phyloP scores from a whole-genome alignment of 805 yeast genomes.

The Myxozyma monticola region DNA sequence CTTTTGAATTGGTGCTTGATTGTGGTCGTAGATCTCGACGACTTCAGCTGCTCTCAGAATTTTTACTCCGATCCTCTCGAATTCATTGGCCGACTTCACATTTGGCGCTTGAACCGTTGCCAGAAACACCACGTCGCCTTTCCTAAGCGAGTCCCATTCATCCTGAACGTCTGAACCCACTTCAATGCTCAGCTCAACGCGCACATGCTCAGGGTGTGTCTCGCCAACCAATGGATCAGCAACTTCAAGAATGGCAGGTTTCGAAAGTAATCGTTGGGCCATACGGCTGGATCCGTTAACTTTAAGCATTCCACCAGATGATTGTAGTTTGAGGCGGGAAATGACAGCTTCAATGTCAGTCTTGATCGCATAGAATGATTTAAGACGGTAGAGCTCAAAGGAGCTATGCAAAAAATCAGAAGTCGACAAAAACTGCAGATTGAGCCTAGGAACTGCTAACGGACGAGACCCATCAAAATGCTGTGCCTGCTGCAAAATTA shows the following conservation, averaged over 20 bases:
- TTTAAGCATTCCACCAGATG: constrained; percentile 9
- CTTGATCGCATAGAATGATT: constrained; percentile 31
- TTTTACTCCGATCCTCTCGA: constrained; percentile 32
- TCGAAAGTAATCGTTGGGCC: constrained; percentile 28
- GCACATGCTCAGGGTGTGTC: constrained; percentile 32
- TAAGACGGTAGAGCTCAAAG: constrained; percentile 30
- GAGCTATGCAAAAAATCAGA: constrained; percentile 37
- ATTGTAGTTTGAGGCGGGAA: constrained; percentile 24
- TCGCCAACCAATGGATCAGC: constrained; percentile 35
- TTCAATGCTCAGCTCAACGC: constrained; percentile 33
- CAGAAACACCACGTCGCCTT: constrained; percentile 35
- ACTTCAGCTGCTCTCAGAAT: constrained; percentile 34
- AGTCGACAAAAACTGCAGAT: constrained; percentile 36
- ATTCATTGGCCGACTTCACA: constrained; percentile 8
- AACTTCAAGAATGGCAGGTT: constrained; percentile 29
- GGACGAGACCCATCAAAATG: constrained; percentile 10
- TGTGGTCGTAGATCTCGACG: constrained; percentile 33
- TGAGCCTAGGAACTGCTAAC: constrained; percentile 32
- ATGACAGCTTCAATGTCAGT: constrained; percentile 32
- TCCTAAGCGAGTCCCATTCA: constrained; percentile 37
- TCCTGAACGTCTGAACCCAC: constrained; percentile 16
- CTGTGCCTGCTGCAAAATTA: constrained; percentile 11
- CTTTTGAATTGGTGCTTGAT: constrained; percentile 19
- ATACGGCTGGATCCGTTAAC: constrained; percentile 32
- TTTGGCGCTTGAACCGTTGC: constrained; percentile 29